Percentiles rank a stretch among this genome's conserved stretches.
Evolutionary conservation across 345 rosid genomes (phyloP).

Genomic region (Psidium friedrichsthalianum): DNA sequence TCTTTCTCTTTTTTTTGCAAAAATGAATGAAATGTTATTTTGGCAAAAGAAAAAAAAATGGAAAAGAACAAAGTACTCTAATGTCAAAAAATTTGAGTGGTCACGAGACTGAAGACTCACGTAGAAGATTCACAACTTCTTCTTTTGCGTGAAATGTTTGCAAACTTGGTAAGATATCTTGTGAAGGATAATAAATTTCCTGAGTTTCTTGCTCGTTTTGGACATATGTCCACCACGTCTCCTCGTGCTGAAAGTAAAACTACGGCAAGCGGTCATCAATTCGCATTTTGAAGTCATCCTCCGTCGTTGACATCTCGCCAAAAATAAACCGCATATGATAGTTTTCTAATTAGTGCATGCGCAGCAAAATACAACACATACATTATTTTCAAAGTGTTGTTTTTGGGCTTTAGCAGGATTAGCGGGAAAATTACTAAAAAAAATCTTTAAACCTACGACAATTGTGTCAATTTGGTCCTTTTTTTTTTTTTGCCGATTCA

Average conservation of each 20-base stretch:
- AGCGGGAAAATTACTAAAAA: background rate
- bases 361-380: background rate
- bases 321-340: background rate
- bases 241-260: background rate
- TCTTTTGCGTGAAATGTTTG: background rate
- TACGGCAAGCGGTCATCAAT: background rate
- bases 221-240: background rate
- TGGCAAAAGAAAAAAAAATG: no score
- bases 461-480: no score
- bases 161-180: background rate
- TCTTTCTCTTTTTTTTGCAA: no score
- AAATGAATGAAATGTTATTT: no score
- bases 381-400: background rate
- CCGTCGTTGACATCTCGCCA: background rate
- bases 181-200: background rate
- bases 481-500: no score
- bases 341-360: background rate
- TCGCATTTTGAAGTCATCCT: background rate
- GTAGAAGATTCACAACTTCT: no score
- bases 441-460: background rate
- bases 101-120: background rate
- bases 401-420: no score
- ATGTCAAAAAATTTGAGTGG: background rate
- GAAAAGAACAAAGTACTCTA: no score
- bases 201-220: background rate